Evolutionary conservation across 768 basidiomycete genomes (phyloP).

Genomic region (Mycena chlorophos): DNA sequence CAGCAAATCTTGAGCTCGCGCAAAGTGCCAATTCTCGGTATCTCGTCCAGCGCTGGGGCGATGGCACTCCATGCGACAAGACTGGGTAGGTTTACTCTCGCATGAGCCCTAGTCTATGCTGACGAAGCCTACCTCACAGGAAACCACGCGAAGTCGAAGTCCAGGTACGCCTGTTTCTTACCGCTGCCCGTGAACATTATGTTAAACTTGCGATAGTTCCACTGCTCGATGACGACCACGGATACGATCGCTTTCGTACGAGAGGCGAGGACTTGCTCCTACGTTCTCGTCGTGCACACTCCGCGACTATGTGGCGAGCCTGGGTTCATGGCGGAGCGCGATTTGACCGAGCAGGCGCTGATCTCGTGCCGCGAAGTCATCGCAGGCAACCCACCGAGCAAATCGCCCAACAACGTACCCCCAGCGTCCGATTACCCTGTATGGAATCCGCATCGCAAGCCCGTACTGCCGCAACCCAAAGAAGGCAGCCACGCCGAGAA

Average conservation of each 20-base stretch:
- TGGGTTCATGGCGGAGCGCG: constrained; percentile 79
- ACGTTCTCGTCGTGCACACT: constrained; percentile 91
- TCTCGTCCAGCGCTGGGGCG: constrained; percentile 88
- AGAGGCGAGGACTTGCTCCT: constrained; percentile 91
- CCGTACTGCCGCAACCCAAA: constrained; percentile 44
- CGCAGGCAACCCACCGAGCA: constrained; percentile 28
- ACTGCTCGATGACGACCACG: constrained; percentile 93
- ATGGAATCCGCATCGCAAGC: constrained; percentile 51
- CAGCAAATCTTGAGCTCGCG: constrained; percentile 74
- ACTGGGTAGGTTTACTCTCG: constrained; percentile 47
- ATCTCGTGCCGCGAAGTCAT: constrained; percentile 83
- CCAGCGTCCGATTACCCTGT: constrained; percentile 58
- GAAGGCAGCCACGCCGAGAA: constrained; percentile 26
- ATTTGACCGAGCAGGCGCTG: constrained; percentile 62
- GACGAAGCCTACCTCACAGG: constrained; percentile 5
- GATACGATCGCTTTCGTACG: constrained; percentile 91
- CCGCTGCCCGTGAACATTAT: too few species aligned
- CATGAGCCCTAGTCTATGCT: not conserved
- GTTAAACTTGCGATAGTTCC: constrained; percentile 65
- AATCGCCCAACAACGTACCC: constrained; percentile 33
- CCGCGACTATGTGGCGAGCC: constrained; percentile 92
- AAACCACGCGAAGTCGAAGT: constrained; percentile 89
- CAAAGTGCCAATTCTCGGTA: constrained; percentile 81
- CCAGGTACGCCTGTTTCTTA: constrained; percentile 54
- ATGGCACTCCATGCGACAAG: constrained; percentile 92